Percentiles rank a stretch among this genome's conserved stretches.
Evolutionary conservation across 176 grass and related monocot genomes (phyloP).

Genomic region (Triticum turgidum): DNA sequence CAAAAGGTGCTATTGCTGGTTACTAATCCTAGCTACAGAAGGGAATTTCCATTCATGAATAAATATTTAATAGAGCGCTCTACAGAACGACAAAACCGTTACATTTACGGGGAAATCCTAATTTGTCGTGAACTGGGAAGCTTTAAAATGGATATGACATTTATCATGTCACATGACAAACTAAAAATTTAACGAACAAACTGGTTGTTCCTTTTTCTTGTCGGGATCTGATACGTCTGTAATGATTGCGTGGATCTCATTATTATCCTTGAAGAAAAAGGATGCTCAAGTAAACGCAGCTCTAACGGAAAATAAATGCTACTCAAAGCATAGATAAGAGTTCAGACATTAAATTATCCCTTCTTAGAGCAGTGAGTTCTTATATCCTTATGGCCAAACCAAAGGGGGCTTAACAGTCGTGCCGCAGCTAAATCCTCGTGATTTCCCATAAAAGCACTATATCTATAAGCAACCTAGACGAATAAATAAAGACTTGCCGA

Average conservation of each 20-base stretch:
- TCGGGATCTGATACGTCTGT: neutral
- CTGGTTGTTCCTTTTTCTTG: neutral
- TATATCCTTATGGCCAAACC: neutral
- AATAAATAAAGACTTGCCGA: neutral
- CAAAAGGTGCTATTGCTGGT: neutral
- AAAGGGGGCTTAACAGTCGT: slow-evolving; percentile 4
- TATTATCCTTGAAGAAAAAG: slow-evolving; percentile 9
- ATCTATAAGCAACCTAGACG: slow-evolving; percentile 25
- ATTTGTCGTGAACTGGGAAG: neutral
- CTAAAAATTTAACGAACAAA: neutral
- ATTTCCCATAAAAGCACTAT: neutral
- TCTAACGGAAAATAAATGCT: neutral
- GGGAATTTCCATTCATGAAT: slow-evolving; percentile 4
- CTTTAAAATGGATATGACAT: neutral
- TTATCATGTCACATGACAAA: neutral
- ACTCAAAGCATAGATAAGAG: neutral
- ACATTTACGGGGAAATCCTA: neutral
- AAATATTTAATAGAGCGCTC: neutral
- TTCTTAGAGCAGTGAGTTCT: neutral
- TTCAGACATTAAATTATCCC: neutral
- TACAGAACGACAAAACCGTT: neutral
- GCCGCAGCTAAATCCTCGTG: neutral
- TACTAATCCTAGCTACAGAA: neutral
- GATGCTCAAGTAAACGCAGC: neutral
- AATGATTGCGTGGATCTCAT: neutral